Base-by-base conservation (phyloP, 192 early-diverging fungal genomes). In the Radiomyces spectabilis region DNA sequence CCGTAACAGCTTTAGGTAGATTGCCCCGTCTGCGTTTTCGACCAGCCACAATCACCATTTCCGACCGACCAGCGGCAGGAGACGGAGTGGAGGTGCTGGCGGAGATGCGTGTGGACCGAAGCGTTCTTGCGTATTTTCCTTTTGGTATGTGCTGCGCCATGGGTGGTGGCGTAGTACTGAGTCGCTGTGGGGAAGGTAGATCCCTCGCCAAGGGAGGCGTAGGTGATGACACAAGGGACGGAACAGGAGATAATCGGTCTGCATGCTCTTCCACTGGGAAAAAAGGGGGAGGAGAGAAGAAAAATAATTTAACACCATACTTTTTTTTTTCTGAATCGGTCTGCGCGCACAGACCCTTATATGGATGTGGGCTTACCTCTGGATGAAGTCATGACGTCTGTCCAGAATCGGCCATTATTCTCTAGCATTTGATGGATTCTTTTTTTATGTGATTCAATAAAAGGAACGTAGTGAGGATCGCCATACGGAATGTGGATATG, bases 21-120 rank as follows among this genome's bases (percentile, higher is more conserved):
- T 74, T 74, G 31, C 72, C 72, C 25, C 72, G 63, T 46, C 71
- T 54, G 26, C 66, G 54, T 43, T 64, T 64, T n/a, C n/a, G n/a
- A n/a, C n/a, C n/a, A n/a, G n/a, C n/a, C n/a, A n/a, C n/a, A n/a
- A n/a, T n/a, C n/a, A n/a, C n/a, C n/a, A n/a, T n/a, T n/a, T n/a
- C n/a, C n/a, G n/a, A n/a, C n/a, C n/a, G n/a, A n/a, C n/a, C n/a
- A n/a, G n/a, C n/a, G n/a, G n/a, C 1, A 27, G 51, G n/a, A 22
- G 30, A 10, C 33, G 18, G 4, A n/a, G n/a, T n/a, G n/a, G n/a
- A n/a, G n/a, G n/a, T n/a, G n/a, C n/a, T n/a, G 51, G 50, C 33
- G 57, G 51, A 31, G 57, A 59, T 51, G 51, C 47, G 2, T 51
- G 39, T 32, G 57, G n/a, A n/a, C n/a, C n/a, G n/a, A n/a, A n/a